Evolutionary conservation across 116 monocot species (phyloP).

Genomic region (Iris pallida): DNA sequence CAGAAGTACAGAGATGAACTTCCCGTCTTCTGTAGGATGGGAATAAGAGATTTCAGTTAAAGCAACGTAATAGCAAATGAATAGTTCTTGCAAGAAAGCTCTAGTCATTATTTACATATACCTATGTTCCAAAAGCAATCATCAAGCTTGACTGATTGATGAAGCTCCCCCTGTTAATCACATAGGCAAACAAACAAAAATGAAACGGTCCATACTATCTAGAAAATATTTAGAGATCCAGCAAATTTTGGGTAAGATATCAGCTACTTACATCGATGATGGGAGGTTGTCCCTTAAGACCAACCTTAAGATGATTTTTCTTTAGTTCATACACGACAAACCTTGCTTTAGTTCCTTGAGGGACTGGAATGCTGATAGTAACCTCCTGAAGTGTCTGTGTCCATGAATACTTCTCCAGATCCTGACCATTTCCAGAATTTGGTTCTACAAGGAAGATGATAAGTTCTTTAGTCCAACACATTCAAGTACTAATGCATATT

Average conservation of each 20-base stretch:
- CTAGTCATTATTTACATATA: constrained; percentile 15
- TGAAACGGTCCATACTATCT: too few species aligned
- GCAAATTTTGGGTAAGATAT: neutral
- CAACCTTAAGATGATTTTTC: constrained; percentile 78
- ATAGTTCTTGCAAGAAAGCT: neutral
- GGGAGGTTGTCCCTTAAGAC: constrained; percentile 55
- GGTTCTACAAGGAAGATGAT: constrained; percentile 34
- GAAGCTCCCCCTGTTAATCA: constrained; percentile 54
- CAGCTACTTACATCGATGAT: constrained; percentile 61
- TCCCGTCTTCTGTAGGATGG: constrained; percentile 60
- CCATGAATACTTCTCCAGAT: constrained; percentile 86
- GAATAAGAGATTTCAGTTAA: neutral
- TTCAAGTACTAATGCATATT: too few species aligned
- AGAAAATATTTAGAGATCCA: neutral
- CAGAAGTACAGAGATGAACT: constrained; percentile 57
- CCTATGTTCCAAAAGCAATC: constrained; percentile 96
- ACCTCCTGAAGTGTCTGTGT: constrained; percentile 86
- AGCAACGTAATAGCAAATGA: neutral
- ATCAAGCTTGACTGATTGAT: constrained; percentile 60
- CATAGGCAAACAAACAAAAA: too few species aligned
- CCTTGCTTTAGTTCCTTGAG: constrained; percentile 78
- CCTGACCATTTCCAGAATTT: constrained; percentile 84
- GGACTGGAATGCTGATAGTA: constrained; percentile 67
- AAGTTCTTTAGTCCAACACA: too few species aligned
- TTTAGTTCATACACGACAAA: constrained; percentile 60